A percentile compares a stretch with the other conserved stretches of the same genome.
Evolutionary conservation across 805 yeast genomes (phyloP).

Genomic region (Candida peoriensis): DNA sequence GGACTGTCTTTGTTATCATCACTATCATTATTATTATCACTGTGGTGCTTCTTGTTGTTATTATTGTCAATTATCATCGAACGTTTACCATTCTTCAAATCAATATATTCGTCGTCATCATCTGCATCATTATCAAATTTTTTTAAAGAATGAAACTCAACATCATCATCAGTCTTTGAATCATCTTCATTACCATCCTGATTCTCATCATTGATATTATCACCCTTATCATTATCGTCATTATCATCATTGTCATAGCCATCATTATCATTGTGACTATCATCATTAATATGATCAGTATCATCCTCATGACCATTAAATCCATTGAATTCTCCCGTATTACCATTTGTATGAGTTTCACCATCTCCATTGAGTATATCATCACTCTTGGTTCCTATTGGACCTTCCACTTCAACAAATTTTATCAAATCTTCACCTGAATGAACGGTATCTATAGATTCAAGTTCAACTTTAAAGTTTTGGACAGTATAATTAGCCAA

Average conservation of each 20-base stretch:
- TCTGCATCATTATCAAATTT: background rate
- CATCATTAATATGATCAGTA: no score
- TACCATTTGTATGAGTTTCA: slow-evolving; percentile 33
- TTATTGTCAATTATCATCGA: background rate
- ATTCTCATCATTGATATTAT: slow-evolving; percentile 2
- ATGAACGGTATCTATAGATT: slow-evolving; percentile 13
- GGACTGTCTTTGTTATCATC: background rate
- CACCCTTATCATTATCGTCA: slow-evolving; percentile 8
- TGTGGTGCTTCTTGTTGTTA: background rate
- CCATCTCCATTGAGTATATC: slow-evolving; percentile 12
- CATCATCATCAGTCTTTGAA: slow-evolving; percentile 1
- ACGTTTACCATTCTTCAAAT: no score
- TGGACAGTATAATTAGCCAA: slow-evolving; percentile 21
- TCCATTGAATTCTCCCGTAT: slow-evolving; percentile 47
- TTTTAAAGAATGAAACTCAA: slow-evolving; percentile 2
- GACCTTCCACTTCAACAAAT: slow-evolving; percentile 15
- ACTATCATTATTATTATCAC: background rate
- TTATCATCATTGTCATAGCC: slow-evolving; percentile 8
- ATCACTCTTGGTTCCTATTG: no score
- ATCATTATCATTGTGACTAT: slow-evolving; percentile 11
- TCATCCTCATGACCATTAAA: slow-evolving; percentile 26
- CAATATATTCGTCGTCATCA: background rate
- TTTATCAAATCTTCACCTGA: slow-evolving; percentile 20
- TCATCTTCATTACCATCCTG: slow-evolving; percentile 17
- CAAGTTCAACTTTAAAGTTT: slow-evolving; percentile 24